These are phyloP conservation scores for Globisporangium polare DNA, from an alignment of 352 stramenopile species.

Conservation along the genomic window DNA sequence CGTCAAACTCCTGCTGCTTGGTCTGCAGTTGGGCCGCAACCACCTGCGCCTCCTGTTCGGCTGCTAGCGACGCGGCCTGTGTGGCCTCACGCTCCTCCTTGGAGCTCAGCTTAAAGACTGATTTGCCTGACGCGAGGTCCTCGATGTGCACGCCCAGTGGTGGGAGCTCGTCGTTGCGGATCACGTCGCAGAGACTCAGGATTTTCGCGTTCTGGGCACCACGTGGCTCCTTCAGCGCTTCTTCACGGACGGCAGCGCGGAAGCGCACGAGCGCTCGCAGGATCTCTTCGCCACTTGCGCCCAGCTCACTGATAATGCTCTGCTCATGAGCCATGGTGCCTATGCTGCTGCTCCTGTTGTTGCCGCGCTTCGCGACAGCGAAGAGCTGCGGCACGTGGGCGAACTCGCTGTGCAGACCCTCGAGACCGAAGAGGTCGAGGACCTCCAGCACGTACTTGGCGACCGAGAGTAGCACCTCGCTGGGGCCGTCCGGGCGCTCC, in stretches of 20 bases:
- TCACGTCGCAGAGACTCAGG: constrained; percentile 51
- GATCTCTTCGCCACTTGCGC: constrained; percentile 24
- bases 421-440: constrained; percentile 63
- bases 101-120: constrained; percentile 56
- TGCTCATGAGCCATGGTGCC: background rate
- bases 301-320: background rate
- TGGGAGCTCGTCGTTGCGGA: constrained; percentile 57
- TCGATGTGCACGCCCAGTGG: constrained; percentile 62
- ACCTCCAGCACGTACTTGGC: constrained; percentile 67
- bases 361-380: constrained; percentile 6
- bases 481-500: constrained; percentile 30
- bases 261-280: constrained; percentile 56
- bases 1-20: constrained; percentile 60
- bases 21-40: constrained; percentile 14
- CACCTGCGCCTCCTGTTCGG: constrained; percentile 6
- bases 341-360: background rate
- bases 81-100: constrained; percentile 25
- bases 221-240: constrained; percentile 47
- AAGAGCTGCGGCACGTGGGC: constrained; percentile 27
- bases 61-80: constrained; percentile 14
- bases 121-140: constrained; percentile 56
- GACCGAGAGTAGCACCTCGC: constrained; percentile 54
- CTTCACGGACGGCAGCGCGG: constrained; percentile 51
- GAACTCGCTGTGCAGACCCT: constrained; percentile 53
- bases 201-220: constrained; percentile 36